Base-by-base conservation (phyloP, 768 basidiomycete species). In the Clitopilus hobsonii region DNA sequence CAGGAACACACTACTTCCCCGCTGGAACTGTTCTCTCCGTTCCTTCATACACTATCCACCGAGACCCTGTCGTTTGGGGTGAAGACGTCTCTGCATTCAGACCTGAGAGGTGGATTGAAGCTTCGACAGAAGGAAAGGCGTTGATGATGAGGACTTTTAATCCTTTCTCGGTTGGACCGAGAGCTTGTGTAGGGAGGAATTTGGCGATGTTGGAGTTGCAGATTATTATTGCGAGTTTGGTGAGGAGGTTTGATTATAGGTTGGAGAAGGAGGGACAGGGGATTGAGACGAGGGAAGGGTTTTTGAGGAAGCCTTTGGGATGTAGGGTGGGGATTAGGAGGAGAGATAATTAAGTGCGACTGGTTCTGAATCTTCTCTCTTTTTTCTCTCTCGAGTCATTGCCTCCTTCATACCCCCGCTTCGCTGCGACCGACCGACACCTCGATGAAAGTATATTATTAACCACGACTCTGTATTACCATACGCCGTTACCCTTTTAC, bases 51-150 rank as follows among this genome's bases (percentile, higher is more conserved):
- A 83, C 90, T 2, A 87, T 94, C 51, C 92, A 96, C 65, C 85
- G 91, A 24, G 82, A 91, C 63, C 62, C 67, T 38, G 62, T 57
- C 1, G 76, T 86, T 1, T 95, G 94, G 94, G 94, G 94, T 5
- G 76, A 80, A 5, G 92, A 95, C 63, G 74, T 80, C 24, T 85
- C 89, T 36, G 78, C 61, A 5, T 95, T 79, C 74, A 71, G 90
- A 29, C 93, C 92, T 0, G 93, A 95, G 62, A 76, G 94, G 25
- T 96, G 90, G 90, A 83, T 93, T 58, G 90, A 91, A 63, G 70
- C 77, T 45, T 83, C 89, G 63, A 69, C 78, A 58, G 77, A 74
- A 16, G 14, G 18, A 11, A 45, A 45, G 41, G 41, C 41, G 10
- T 70, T 69, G 25, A 82, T 89, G 10, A 81, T 88, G 61, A 84